Base-by-base conservation (phyloP, 345 rosid genomes). In the Draba incana region DNA sequence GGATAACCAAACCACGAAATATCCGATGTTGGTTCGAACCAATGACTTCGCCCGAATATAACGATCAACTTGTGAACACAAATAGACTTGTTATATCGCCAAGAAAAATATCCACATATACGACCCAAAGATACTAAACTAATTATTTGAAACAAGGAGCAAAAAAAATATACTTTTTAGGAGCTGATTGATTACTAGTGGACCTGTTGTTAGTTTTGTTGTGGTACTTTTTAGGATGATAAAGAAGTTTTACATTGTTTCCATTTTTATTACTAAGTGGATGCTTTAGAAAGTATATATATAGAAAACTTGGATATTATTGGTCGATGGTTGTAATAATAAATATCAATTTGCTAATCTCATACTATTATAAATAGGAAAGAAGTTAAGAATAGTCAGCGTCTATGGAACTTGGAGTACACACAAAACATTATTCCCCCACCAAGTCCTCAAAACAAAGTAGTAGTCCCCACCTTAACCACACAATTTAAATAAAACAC, bases 381-480 rank as follows among this genome's bases (percentile, higher is more conserved):
- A 20, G 1, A 58, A 31, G 45, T 5, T 42, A 54, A 55, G 50
- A 63, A 46, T 33, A 56, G 48, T 63, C 55, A 63, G 15, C 44
- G 33, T 55, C 11, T 38, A 47, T 49, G 54, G 62, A 51, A 66
- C 61, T 73, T 73, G 72, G 71, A 73, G 77, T 73, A 25, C 47
- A 73, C 66, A 66, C 72, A 66, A 58, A 66, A 58, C 67, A 73
- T 66, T 48, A 73, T 4, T 50, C 25, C 42, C 71, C 67, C 66
- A 38, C 69, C 48, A 70, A 50, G 75, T 53, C 51, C 46, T 39
- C 46, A 1, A 24, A 68, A 27, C 55, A 58, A 58, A 48, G 57
- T 16, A 11, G 25, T 28, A 37, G 37, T 46, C 66, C 53, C 71
- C 42, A 59, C 61, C 48, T 51, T 49, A 42, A 59, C 66, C 6